Percentiles rank a stretch among this genome's conserved stretches.
Conservation (phyloP, 192 early-diverging fungal genomes). For the Allomyces macrogynus region DNA sequence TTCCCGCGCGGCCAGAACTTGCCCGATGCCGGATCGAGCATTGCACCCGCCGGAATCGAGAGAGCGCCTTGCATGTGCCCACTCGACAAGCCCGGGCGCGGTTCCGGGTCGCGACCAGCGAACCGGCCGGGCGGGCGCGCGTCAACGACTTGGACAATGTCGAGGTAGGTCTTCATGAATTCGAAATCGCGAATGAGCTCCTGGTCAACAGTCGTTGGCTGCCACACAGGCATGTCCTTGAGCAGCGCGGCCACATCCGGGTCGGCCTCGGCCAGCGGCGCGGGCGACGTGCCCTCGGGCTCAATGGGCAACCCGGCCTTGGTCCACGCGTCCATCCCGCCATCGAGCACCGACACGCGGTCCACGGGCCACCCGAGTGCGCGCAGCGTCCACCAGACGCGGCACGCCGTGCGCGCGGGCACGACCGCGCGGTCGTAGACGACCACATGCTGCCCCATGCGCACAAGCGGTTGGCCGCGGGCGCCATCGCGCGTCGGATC, state of each 20-base stretch:
- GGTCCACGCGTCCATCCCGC: not conserved
- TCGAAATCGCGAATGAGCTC: not conserved
- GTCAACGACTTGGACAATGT: not conserved
- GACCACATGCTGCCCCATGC: not conserved
- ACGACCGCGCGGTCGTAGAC: not conserved
- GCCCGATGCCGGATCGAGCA: not conserved
- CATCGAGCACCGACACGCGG: not conserved
- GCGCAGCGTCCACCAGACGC: not conserved
- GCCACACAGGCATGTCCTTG: too few species aligned
- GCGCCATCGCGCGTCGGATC: too few species aligned
- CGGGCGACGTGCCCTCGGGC: not conserved
- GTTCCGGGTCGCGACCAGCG: not conserved
- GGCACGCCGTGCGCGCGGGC: not conserved
- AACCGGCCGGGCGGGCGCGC: not conserved
- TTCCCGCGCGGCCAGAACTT: not conserved
- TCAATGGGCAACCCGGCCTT: not conserved
- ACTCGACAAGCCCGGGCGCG: not conserved
- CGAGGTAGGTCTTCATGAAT: too few species aligned
- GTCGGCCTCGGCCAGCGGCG: not conserved
- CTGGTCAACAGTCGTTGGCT: not conserved
- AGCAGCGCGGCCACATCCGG: too few species aligned
- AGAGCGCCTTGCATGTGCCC: not conserved
- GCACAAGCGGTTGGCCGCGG: too few species aligned
- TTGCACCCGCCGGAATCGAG: not conserved
- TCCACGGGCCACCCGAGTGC: not conserved